These are phyloP conservation scores for Boletus sp. DNA, from an alignment of 768 basidiomycete genomes.

Conservation along the genomic window DNA sequence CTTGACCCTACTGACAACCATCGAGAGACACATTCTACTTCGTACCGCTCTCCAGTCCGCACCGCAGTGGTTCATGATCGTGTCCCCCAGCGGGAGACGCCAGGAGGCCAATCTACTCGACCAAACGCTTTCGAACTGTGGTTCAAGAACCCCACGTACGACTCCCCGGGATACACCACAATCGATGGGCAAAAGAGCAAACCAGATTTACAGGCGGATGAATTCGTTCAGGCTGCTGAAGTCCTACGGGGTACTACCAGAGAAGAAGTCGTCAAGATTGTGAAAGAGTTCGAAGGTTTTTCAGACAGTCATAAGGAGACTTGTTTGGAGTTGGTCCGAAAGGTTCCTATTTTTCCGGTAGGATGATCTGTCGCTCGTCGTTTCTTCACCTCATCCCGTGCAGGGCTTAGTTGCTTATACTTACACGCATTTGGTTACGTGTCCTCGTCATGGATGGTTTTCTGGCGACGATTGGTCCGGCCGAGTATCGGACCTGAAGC, in stretches of 20 bases:
- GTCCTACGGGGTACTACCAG: slow-evolving; percentile 14
- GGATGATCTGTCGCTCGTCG: not conserved
- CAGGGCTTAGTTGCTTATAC: slow-evolving; percentile 31
- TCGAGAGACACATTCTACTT: not conserved
- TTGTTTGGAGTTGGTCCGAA: slow-evolving; percentile 16
- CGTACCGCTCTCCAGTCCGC: not conserved
- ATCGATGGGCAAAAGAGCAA: slow-evolving; percentile 15
- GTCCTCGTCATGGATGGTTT: slow-evolving; percentile 13
- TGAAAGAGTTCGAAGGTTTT: slow-evolving; percentile 17
- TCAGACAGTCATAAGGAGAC: not conserved
- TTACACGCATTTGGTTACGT: slow-evolving; percentile 25
- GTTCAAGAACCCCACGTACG: not conserved
- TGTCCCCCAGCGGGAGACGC: not conserved
- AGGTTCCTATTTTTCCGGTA: slow-evolving; percentile 26
- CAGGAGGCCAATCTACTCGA: not conserved
- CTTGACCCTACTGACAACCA: not conserved
- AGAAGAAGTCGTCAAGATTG: slow-evolving; percentile 16
- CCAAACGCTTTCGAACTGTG: slow-evolving; percentile 17
- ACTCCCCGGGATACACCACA: slow-evolving; percentile 14
- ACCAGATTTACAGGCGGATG: not conserved
- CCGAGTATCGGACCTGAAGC: slow-evolving; percentile 8
- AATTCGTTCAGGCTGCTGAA: slow-evolving; percentile 3
- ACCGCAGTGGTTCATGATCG: not conserved
- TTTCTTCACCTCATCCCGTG: slow-evolving; percentile 5
- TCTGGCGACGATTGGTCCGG: slow-evolving; percentile 6